Evolutionary conservation across 805 yeast genomes (phyloP), one percentile per base, ranked within the genome.

Genomic region (Candida andamanensis): DNA sequence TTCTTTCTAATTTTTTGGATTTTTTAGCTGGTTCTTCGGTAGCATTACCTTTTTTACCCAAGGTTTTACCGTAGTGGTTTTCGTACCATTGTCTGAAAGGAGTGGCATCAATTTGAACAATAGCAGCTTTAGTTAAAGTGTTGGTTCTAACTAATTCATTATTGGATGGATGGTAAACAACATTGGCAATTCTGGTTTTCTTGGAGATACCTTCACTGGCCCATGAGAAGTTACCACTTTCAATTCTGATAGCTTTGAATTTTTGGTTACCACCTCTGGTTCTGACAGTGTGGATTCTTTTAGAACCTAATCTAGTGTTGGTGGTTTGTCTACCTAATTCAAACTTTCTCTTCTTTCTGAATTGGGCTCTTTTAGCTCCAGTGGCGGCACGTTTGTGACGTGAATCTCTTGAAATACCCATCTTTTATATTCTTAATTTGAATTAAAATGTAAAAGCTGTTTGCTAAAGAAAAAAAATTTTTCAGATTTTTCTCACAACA

Each of bases 351-450:
- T 90, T 90, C 90, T 90, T 90, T 86, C 97, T 90, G 95, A 81
- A 85, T 75, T 87, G 95, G 73, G 97, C 97, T 76, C 97, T 87
- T 76, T 87, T 89, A 70, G 98, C 98, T 84, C 98, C 98, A 67
- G 98, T 89, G 73, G 94, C 95, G 62, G 97, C 75, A 76, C 98
- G 94, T 85, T 90, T 90, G 89, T 92, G 98, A 78, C 97, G 96
- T 73, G 98, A 90, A 80, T 92, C 97, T 80, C 98, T 90, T 74
- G 97, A 87, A 84, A 90, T 90, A 89, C 98, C 97, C 98, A 90
- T 90, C 71, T 70, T 83, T 64, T 32, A 19, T 19, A 28, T 28
- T 25, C 8, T 10, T 14, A 23, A 23, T 6, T 45, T 41, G 11
- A 10, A 14, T 31, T 19, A 18, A 33, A 24, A 6, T 12, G 28